phyloP scores from a whole-genome alignment of 352 stramenopile species.

The Aphanomyces cochlioides region DNA sequence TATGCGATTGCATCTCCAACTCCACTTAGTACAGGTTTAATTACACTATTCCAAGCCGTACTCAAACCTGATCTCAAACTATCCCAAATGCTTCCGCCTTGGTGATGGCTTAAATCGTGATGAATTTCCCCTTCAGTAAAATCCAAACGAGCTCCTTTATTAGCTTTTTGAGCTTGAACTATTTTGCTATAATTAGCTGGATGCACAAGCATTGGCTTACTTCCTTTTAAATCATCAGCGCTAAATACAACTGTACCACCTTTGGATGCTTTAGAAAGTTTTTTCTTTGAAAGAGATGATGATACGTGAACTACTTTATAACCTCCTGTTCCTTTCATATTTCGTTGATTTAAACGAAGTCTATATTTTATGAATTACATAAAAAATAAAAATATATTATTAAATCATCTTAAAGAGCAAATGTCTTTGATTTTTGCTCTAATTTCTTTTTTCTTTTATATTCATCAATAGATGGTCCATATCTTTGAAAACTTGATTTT shows the following conservation, averaged over 20 bases:
- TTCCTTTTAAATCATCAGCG: not conserved
- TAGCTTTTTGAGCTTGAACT: not conserved
- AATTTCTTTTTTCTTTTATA: not conserved
- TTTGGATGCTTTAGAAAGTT: not conserved
- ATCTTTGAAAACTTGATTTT: not conserved
- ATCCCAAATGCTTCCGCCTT: not conserved
- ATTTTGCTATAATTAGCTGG: not conserved
- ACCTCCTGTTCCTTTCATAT: not conserved
- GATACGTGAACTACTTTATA: not conserved
- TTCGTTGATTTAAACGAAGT: not conserved
- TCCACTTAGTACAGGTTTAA: not conserved
- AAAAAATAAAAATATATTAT: no score
- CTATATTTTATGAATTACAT: not conserved
- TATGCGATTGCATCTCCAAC: not conserved
- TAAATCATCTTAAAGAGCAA: not conserved
- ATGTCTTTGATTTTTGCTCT: not conserved
- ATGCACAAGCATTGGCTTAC: slow-evolving; percentile 6
- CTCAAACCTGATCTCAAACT: no score
- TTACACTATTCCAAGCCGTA: not conserved
- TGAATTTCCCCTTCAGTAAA: slow-evolving; percentile 7
- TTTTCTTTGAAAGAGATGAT: not conserved
- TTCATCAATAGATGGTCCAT: no score
- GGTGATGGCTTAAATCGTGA: not conserved
- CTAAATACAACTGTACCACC: not conserved
- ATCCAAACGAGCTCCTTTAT: not conserved